phyloP scores from a whole-genome alignment of 192 early-diverging fungal species.

The Paraglomus brasilianum region DNA sequence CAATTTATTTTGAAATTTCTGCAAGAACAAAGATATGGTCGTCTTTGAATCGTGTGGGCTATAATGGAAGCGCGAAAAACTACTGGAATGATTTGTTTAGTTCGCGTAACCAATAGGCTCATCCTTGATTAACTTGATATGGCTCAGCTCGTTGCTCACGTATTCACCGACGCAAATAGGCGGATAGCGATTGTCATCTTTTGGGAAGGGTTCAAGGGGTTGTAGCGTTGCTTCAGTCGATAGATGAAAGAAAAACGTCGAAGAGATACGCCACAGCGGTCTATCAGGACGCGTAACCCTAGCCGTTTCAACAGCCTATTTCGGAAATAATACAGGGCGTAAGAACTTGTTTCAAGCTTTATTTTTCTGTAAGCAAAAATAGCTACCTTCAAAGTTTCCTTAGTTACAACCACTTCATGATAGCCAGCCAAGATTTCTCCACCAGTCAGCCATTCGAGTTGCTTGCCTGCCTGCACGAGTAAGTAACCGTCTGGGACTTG shows the following conservation, averaged over 20 bases:
- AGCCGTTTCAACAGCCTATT: slow-evolving; percentile 18
- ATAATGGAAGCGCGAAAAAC: too few relatives aligned
- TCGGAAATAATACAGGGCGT: neutral
- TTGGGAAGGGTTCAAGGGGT: slow-evolving; percentile 52
- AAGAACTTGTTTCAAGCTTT: neutral
- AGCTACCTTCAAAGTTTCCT: slow-evolving; percentile 48
- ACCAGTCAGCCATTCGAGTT: slow-evolving; percentile 68
- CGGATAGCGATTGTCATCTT: slow-evolving; percentile 52
- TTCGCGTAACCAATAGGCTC: too few relatives aligned
- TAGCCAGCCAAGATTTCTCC: slow-evolving; percentile 64
- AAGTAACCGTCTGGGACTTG: slow-evolving; percentile 62
- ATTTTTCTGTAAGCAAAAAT: neutral
- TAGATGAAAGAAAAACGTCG: slow-evolving; percentile 72
- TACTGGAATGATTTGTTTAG: too few relatives aligned
- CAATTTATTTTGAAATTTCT: too few relatives aligned
- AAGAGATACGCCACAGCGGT: slow-evolving; percentile 71
- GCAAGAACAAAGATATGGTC: too few relatives aligned
- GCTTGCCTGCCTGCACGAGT: slow-evolving; percentile 56
- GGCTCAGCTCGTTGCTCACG: slow-evolving; percentile 61
- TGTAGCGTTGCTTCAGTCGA: slow-evolving; percentile 60
- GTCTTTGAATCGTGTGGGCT: too few relatives aligned
- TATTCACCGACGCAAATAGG: slow-evolving; percentile 59
- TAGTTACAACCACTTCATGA: slow-evolving; percentile 69
- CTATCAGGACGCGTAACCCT: slow-evolving; percentile 33
- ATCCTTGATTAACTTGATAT: slow-evolving; percentile 55